Conservation (phyloP, 129 eudicot genomes). For the Logfia minima region DNA sequence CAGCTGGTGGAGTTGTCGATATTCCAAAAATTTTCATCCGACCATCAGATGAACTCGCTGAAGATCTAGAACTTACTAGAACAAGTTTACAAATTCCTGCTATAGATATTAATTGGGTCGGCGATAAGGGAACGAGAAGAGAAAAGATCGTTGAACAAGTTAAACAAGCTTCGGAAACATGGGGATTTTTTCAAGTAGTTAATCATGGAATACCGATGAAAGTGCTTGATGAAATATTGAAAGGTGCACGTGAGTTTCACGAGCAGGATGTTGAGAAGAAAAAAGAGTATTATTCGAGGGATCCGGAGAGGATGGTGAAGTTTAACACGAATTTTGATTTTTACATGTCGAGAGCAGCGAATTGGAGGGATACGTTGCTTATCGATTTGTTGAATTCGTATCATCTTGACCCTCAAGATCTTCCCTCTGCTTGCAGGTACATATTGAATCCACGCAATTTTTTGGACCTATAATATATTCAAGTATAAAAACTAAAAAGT, state of each 20-base stretch:
- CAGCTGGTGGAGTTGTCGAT: conserved; percentile 27
- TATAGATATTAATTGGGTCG: conserved; percentile 28
- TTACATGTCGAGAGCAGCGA: conserved; percentile 35
- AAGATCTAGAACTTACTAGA: conserved; percentile 25
- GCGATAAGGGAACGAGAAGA: conserved; percentile 3
- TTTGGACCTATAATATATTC: no score
- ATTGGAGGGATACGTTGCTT: conserved; percentile 37
- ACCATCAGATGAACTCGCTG: conserved; percentile 31
- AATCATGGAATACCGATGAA: conserved; percentile 35
- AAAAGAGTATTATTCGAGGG: conserved; percentile 35
- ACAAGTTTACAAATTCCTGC: conserved; percentile 32
- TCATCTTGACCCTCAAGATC: conserved; percentile 23
- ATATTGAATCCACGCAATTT: not conserved
- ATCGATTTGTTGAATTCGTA: conserved; percentile 6
- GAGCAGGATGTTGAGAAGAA: conserved; percentile 28
- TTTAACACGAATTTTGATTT: conserved; percentile 35
- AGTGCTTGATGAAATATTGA: conserved; percentile 29
- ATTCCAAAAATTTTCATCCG: conserved; percentile 33
- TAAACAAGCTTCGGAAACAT: conserved; percentile 26
- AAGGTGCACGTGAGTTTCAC: conserved; percentile 30
- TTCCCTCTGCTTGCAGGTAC: conserved; percentile 42
- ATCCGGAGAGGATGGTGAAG: conserved; percentile 29
- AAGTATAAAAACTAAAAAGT: no score
- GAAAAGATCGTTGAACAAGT: conserved; percentile 23
- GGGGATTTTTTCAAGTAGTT: conserved; percentile 41